Conservation (phyloP, 2,329 filamentous ascomycete genomes). For the Thermochaetoides dissita region DNA sequence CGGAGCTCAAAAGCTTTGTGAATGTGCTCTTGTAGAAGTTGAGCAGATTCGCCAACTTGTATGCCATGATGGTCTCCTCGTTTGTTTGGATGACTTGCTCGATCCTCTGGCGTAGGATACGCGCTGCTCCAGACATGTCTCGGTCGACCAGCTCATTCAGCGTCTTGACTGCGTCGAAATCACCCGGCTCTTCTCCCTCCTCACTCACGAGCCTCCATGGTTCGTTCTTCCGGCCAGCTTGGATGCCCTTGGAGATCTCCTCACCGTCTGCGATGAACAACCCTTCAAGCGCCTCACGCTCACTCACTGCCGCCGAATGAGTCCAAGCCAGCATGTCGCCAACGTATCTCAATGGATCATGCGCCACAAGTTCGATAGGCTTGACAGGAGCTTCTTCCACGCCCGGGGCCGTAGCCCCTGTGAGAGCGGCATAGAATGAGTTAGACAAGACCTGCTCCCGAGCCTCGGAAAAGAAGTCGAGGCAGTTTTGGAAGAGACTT, state of each 20-base stretch:
- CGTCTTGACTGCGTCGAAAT: slow-evolving; percentile 70
- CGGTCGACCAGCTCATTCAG: slow-evolving; percentile 77
- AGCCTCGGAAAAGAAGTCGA: slow-evolving; percentile 86
- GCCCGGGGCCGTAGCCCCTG: slow-evolving; percentile 49
- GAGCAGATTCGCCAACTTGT: slow-evolving; percentile 79
- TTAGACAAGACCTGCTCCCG: slow-evolving; percentile 77
- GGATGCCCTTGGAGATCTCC: slow-evolving; percentile 70
- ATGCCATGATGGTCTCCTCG: slow-evolving; percentile 76
- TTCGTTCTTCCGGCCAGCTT: slow-evolving; percentile 67
- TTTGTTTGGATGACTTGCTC: slow-evolving; percentile 88
- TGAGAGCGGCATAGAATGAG: slow-evolving; percentile 76
- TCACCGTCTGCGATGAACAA: slow-evolving; percentile 84
- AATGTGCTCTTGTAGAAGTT: slow-evolving; percentile 85
- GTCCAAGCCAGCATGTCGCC: slow-evolving; percentile 97
- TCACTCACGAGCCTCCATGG: slow-evolving; percentile 60
- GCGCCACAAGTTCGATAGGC: slow-evolving; percentile 85
- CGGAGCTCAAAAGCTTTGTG: slow-evolving; percentile 56
- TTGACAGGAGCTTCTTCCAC: slow-evolving; percentile 53
- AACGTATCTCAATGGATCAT: slow-evolving; percentile 81
- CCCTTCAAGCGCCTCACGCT: slow-evolving; percentile 80
- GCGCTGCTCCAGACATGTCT: slow-evolving; percentile 65
- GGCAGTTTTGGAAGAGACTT: slow-evolving; percentile 78
- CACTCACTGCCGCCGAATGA: slow-evolving; percentile 85
- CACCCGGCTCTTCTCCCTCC: slow-evolving; percentile 35
- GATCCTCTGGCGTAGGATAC: slow-evolving; percentile 74